Base-by-base conservation (phyloP, 257 asterid genomes). In the Eucommia ulmoides region DNA sequence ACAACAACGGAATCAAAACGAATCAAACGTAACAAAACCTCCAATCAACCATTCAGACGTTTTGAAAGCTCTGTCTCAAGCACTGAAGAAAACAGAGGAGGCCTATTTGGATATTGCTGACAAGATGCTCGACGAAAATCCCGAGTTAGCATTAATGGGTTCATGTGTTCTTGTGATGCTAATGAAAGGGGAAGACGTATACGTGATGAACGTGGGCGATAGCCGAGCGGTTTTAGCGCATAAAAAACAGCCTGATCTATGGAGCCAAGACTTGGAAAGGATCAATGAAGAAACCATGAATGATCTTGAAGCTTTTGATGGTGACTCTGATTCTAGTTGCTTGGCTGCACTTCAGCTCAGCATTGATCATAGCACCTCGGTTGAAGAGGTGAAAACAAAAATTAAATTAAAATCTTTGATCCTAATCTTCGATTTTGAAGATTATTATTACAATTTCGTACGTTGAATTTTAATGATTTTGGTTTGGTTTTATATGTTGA, bases 101-200 rank as follows among this genome's bases (percentile, higher is more conserved):
- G 73, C 93, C 3, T 89, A 78, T 70, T 59, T 89, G 41, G 91
- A 78, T 61, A 52, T 85, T 49, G 88, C 98, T 23, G 98, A 89
- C 61, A 69, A 55, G 69, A 82, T 85, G 86, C 63, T 78, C 2
- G 56, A 59, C 75, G 94, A 80, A 64, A 89, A 89, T 53, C 98
- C 98, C n/a, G 98, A 89, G 68, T 63, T 89, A 50, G 89, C 96
- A 41, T 71, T 89, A 67, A 89, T 89, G 96, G 98, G 98, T 3
- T 85, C 96, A 19, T 89, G 98, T 61, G 94, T 82, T 62, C 87
- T 89, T 50, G 94, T 89, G 52, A 89, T 80, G 94, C 57, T 89
- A 52, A 82, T 89, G 98, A 89, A 85, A 57, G 96, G 95, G 3
- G 94, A 89, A 2, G 98, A 89, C 23, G 79, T 89, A 38, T 89